These are phyloP conservation scores for Mucor piriformis DNA, from an alignment of 371 early-diverging fungal genomes.

Conservation along the genomic window DNA sequence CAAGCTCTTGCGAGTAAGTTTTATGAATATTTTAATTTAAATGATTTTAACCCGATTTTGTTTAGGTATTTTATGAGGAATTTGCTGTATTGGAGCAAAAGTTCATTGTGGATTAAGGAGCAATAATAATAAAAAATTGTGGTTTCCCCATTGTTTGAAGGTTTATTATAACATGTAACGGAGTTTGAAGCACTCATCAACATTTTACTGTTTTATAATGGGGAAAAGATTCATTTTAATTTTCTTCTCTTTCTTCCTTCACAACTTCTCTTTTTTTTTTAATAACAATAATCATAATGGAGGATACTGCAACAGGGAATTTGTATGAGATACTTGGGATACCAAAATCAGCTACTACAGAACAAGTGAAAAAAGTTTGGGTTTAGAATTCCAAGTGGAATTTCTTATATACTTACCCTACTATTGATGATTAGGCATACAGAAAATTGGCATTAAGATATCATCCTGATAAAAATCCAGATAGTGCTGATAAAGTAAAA, in stretches of 20 bases:
- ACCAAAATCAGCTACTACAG: slow-evolving; percentile 57
- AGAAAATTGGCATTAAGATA: slow-evolving; percentile 69
- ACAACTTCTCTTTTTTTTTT: neutral
- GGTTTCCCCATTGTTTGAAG: neutral
- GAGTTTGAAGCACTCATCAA: too few relatives aligned
- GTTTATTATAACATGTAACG: too few relatives aligned
- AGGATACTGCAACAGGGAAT: slow-evolving; percentile 25
- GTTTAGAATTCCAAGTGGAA: too few relatives aligned
- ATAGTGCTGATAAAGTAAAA: slow-evolving; percentile 45
- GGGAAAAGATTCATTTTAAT: neutral
- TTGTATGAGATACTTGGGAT: slow-evolving; percentile 66
- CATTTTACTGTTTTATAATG: too few relatives aligned
- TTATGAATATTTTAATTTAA: neutral
- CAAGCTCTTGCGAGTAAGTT: slow-evolving; percentile 71
- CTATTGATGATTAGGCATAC: slow-evolving; percentile 36
- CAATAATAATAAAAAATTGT: too few relatives aligned
- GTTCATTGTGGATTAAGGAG: slow-evolving; percentile 56
- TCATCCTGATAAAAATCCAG: slow-evolving; percentile 75
- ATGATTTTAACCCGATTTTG: neutral
- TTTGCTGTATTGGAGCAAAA: slow-evolving; percentile 58
- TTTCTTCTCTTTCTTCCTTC: neutral
- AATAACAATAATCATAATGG: slow-evolving; percentile 14
- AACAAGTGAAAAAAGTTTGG: slow-evolving; percentile 70
- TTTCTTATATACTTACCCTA: too few relatives aligned
- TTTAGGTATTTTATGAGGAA: slow-evolving; percentile 64